Conservation (phyloP, 192 early-diverging fungal species). For the Backusella australiensis region DNA sequence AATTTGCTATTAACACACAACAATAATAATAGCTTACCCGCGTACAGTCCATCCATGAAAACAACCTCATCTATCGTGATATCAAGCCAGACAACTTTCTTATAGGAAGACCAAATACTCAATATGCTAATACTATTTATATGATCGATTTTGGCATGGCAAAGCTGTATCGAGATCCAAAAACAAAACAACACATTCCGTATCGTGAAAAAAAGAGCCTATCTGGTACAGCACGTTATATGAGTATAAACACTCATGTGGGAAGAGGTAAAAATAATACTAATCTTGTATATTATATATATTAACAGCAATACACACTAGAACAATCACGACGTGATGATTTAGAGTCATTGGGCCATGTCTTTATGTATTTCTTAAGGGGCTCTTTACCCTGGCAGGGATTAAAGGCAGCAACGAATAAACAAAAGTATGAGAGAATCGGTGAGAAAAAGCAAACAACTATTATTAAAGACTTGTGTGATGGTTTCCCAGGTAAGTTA, state of each 20-base stretch:
- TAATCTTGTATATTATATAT: not conserved
- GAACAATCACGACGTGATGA: constrained; percentile 98
- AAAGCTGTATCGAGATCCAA: constrained; percentile 95
- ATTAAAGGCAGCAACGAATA: constrained; percentile 94
- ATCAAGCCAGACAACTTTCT: constrained; percentile 99
- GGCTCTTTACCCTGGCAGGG: constrained; percentile 97
- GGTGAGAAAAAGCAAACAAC: constrained; percentile 96
- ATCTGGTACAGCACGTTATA: constrained; percentile 94
- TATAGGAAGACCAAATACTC: constrained; percentile 72
- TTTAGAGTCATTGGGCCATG: constrained; percentile 94
- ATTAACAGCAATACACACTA: constrained; percentile 51
- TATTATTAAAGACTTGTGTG: constrained; percentile 84
- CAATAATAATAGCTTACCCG: constrained; percentile 52
- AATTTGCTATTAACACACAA: not conserved
- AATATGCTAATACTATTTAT: constrained; percentile 66
- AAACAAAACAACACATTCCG: constrained; percentile 95
- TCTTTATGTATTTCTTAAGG: constrained; percentile 97
- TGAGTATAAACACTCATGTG: constrained; percentile 96
- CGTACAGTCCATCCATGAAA: constrained; percentile 91
- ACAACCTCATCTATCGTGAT: constrained; percentile 94
- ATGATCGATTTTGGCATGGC: constrained; percentile 99
- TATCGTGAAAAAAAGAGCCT: constrained; percentile 94
- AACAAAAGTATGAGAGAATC: constrained; percentile 99
- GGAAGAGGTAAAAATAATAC: constrained; percentile 62
- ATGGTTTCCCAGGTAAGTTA: constrained; percentile 72